Percentiles rank a stretch among this genome's conserved stretches.
Conservation (phyloP, 192 early-diverging fungal genomes). For the Backusella macrospora region DNA sequence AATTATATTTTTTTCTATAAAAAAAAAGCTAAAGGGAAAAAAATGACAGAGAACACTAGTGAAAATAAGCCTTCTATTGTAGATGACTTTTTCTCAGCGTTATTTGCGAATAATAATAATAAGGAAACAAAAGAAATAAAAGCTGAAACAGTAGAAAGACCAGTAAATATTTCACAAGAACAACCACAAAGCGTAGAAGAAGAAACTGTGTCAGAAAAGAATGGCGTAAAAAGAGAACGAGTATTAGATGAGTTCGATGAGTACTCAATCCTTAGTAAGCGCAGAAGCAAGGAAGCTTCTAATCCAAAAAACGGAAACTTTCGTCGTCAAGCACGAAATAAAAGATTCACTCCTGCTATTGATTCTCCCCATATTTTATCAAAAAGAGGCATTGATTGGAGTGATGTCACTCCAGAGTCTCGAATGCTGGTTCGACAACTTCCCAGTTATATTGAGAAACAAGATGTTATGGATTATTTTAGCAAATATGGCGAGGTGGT, state of each 20-base stretch:
- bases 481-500: conserved; percentile 37
- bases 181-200: not conserved
- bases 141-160: not conserved
- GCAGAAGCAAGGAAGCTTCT: conserved; percentile 6
- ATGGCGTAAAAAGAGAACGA: conserved; percentile 22
- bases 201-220: conserved; percentile 1
- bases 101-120: conserved; percentile 33
- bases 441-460: conserved; percentile 23
- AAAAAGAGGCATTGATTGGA: conserved; percentile 23
- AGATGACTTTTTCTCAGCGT: conserved; percentile 38
- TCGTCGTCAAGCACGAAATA: not conserved
- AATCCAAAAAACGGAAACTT: conserved; percentile 3
- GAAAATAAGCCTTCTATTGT: conserved; percentile 29
- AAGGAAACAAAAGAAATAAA: conserved; percentile 1
- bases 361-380: conserved; percentile 15
- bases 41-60: conserved; percentile 12
- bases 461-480: conserved; percentile 31
- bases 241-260: conserved; percentile 32
- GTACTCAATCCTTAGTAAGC: conserved; percentile 32
- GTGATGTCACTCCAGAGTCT: conserved; percentile 26
- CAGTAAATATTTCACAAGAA: not conserved
- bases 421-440: conserved; percentile 39
- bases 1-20: not conserved
- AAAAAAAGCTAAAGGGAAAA: not conserved
- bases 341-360: conserved; percentile 9